These are phyloP conservation scores for Dictyostelium brefeldianum DNA, from an alignment of 78 protist species.

Conservation along the genomic window DNA sequence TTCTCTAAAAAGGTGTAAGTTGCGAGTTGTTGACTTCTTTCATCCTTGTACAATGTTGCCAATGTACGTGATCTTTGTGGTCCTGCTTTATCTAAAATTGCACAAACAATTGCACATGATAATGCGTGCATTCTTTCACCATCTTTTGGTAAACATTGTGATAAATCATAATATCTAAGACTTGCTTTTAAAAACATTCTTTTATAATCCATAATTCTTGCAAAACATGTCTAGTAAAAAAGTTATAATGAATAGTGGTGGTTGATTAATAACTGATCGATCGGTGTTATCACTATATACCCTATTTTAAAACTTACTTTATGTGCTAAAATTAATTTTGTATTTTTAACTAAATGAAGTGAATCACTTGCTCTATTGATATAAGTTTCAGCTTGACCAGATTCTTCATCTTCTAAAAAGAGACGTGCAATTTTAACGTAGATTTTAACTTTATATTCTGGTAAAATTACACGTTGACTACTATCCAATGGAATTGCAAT, in stretches of 20 bases:
- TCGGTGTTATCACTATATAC: no score
- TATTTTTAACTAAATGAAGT: conserved; percentile 66
- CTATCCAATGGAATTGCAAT: conserved; percentile 91
- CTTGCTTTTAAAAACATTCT: conserved; percentile 85
- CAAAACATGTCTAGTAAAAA: conserved; percentile 78
- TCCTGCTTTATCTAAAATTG: conserved; percentile 95
- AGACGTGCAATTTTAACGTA: conserved; percentile 91
- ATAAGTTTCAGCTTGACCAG: conserved; percentile 88
- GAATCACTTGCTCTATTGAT: conserved; percentile 88
- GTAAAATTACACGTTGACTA: conserved; percentile 82
- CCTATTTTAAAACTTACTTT: conserved; percentile 44
- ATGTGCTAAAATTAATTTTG: conserved; percentile 54
- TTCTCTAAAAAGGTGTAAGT: conserved; percentile 78
- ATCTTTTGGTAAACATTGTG: conserved; percentile 75
- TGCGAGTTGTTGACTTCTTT: conserved; percentile 81
- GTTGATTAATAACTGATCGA: background rate
- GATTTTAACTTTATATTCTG: conserved; percentile 88
- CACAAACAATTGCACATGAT: conserved; percentile 88
- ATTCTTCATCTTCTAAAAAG: conserved; percentile 89
- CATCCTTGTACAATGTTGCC: conserved; percentile 95
- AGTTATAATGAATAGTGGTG: no score
- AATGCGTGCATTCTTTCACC: conserved; percentile 78
- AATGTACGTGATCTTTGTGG: conserved; percentile 95
- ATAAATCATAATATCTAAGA: conserved; percentile 82
- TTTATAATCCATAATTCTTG: conserved; percentile 83